Percentiles rank a stretch among this genome's conserved stretches.
Conservation (phyloP, 106 monocot genomes). For the Dendrobium chrysotoxum region DNA sequence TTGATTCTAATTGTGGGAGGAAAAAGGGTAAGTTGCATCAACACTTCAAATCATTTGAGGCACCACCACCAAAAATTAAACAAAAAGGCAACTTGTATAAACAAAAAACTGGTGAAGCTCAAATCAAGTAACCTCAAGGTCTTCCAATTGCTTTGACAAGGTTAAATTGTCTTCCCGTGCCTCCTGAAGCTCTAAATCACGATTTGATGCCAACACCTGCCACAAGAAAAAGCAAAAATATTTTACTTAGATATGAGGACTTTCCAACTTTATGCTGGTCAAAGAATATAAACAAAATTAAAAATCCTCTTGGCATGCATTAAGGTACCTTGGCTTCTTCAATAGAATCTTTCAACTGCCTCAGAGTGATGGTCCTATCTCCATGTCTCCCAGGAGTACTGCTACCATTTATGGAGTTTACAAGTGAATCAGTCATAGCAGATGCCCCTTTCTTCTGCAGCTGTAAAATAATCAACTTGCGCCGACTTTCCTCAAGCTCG, state of each 20-base stretch:
- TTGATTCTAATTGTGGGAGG: slow-evolving; percentile 38
- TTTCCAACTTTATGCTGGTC: neutral
- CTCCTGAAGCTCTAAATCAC: slow-evolving; percentile 84
- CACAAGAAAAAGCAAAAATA: slow-evolving; percentile 1
- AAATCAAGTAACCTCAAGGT: slow-evolving; percentile 51
- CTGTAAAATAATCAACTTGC: slow-evolving; percentile 83
- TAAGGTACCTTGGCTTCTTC: slow-evolving; percentile 77
- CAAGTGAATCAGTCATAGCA: slow-evolving; percentile 31
- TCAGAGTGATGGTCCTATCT: slow-evolving; percentile 49
- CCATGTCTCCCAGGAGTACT: slow-evolving; percentile 48
- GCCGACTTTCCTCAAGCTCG: slow-evolving; percentile 92
- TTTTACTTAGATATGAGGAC: neutral
- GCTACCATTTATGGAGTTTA: slow-evolving; percentile 50
- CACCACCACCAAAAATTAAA: neutral
- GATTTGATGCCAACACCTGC: slow-evolving; percentile 65
- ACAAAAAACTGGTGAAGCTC: slow-evolving; percentile 9
- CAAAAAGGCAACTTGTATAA: neutral
- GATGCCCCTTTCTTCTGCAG: slow-evolving; percentile 70
- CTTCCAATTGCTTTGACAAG: slow-evolving; percentile 71
- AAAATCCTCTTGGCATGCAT: neutral
- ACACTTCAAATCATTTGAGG: neutral
- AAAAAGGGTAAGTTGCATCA: slow-evolving; percentile 2
- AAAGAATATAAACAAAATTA: neutral
- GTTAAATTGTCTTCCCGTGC: slow-evolving; percentile 65
- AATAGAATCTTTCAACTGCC: slow-evolving; percentile 70